Evolutionary conservation across 2,329 filamentous ascomycete species (phyloP), one percentile per base, ranked within the genome.

Genomic region (Drechslerella stenobrocha): DNA sequence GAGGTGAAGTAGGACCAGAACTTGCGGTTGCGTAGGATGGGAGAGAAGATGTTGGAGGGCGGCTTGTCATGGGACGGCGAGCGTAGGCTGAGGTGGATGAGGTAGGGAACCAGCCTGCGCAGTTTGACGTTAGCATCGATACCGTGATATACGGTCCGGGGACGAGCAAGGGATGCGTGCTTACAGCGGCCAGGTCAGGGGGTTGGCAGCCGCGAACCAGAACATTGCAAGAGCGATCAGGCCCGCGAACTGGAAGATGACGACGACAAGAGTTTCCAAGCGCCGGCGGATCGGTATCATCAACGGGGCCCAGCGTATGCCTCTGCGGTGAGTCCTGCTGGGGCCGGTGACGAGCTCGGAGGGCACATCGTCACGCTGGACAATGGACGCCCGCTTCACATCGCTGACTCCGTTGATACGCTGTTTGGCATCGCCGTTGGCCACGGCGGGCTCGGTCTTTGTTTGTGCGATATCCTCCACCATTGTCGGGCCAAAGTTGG

Each of bases 181-280:
- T 18, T 87, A 76, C 26, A 87, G 77, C 1, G 92, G 92, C 93
- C 93, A 98, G 47, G 87, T 84, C n/a, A 97, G 79, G 0, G 93
- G 93, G 59, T 95, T 91, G 58, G 89, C 87, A 77, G 90, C 95
- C 30, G 91, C 84, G 74, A 95, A 87, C 80, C 95, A 96, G 80
- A 97, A 97, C 61, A 86, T 76, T 3, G 89, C 87, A 3, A 95
- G 81, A 72, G 84, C 81, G 22, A 84, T 77, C n/a, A 84, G 82
- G 69, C 91, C 87, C 57, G 82, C 84, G 71, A 89, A 81, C 69
- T 84, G 88, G 76, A 91, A 88, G 72, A 84, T 81, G 6, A 91
- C 79, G 9, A 91, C 87, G 2, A 92, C 83, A 34, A 90, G 82
- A 2, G 91, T 93, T 77, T 92, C 88, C 46, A 89, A 76, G 23